Evolutionary conservation across 148 eudicot genomes (phyloP), one percentile per base, ranked within the genome.

Genomic region (Pharnaceum exiguum): DNA sequence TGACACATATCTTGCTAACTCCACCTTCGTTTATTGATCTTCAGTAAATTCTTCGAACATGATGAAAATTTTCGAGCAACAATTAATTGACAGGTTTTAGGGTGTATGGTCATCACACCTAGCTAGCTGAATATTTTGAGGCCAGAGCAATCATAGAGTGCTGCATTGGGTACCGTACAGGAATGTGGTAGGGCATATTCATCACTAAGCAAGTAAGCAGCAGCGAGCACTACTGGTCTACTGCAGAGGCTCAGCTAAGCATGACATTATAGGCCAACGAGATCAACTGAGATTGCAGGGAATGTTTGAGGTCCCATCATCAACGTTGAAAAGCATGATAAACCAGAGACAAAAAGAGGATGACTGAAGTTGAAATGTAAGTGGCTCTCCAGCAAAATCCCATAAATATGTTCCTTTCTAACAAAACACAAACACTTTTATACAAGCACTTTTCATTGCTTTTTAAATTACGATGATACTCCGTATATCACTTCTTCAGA

Each of bases 261-360:
- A 31, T 51, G 56, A 51, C 56, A 31, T 31, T 31, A 30, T 31
- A n/a, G 23, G 15, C 7, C 7, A 2, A 27, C 4, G 17, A n/a
- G 23, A 15, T 3, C 7, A 2, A 27, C 4, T 11, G 19, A 51
- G 22, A 51, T 24, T 30, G 39, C 35, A 18, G 39, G 5, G 56
- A 51, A 51, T 51, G 56, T 31, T 18, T 51, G n/a, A 51, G 56
- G 56, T 51, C 56, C 56, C 56, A 51, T 51, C 56, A 32, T 13
- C 39, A 16, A 15, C 28, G 2, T 37, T 7, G 24, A 52, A 24
- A 51, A 32, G 50, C 61, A 28, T 57, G 33, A n/a, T n/a, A n/a
- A n/a, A 27, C 48, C 7, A 17, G 18, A 38, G 30, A 42, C 38
- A 2, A 42, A 57, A 57, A 16, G 17, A n/a, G 51, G 18, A 16